Percentiles rank a stretch among this genome's conserved stretches.
These are phyloP conservation scores for Calonectria ilicicola DNA, from an alignment of 2,329 filamentous ascomycete species.

Conservation along the genomic window DNA sequence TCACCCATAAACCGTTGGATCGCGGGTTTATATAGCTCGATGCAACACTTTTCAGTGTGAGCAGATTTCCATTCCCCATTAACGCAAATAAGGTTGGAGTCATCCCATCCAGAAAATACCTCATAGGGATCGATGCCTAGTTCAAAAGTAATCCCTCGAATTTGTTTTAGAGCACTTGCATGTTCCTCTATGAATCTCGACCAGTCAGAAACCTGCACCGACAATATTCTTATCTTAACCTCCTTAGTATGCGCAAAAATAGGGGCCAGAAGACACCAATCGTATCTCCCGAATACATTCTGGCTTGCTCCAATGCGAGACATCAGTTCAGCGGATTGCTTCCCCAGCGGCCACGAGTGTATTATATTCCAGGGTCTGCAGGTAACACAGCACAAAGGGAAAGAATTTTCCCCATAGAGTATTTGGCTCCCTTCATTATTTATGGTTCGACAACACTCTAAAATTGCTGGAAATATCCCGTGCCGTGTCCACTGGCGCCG, in stretches of 20 bases:
- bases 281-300: neutral
- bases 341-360: neutral
- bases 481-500: neutral
- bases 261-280: neutral
- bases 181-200: neutral
- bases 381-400: neutral
- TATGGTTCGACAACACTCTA: neutral
- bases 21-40: neutral
- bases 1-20: neutral
- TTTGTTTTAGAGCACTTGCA: neutral
- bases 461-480: neutral
- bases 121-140: neutral
- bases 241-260: neutral
- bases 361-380: neutral
- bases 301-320: neutral
- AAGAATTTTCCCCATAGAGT: slow-evolving; percentile 1
- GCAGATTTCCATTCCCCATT: neutral
- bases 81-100: neutral
- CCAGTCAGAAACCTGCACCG: neutral
- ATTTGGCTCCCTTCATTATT: neutral
- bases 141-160: neutral
- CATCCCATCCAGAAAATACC: neutral
- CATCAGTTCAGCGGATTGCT: neutral
- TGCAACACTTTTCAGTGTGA: neutral
- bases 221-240: neutral